Conservation (phyloP, 129 eudicot species). For the Chrysanthemum lavandulifolium region DNA sequence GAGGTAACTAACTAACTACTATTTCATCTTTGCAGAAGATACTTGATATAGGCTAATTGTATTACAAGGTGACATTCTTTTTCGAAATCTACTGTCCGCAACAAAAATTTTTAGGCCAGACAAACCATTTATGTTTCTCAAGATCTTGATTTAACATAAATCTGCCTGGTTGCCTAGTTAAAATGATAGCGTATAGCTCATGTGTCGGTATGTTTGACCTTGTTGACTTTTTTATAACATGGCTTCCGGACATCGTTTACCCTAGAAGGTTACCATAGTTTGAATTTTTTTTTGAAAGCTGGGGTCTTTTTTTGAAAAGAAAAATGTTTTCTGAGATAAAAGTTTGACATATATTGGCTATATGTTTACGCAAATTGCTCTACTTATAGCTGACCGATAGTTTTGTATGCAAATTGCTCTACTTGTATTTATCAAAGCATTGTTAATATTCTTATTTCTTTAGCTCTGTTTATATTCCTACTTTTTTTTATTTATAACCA, state of each 20-base stretch:
- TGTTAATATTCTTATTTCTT: background rate
- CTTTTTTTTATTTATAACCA: slow-evolving; percentile 11
- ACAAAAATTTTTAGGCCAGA: background rate
- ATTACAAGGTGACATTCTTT: background rate
- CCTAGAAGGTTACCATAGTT: no score
- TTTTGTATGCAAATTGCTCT: background rate
- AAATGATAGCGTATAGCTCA: no score
- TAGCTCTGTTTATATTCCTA: background rate
- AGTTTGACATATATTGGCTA: background rate
- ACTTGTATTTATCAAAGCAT: background rate
- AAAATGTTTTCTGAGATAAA: no score
- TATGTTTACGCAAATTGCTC: background rate
- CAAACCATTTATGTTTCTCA: background rate
- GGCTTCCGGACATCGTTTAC: no score
- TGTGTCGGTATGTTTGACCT: no score
- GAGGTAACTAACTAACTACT: slow-evolving; percentile 43
- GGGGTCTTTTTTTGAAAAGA: no score
- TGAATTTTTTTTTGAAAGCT: no score
- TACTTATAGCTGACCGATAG: no score
- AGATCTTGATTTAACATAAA: background rate
- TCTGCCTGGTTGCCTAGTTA: background rate
- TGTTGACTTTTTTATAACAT: no score
- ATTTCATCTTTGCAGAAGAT: background rate
- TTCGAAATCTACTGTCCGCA: background rate
- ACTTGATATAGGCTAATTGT: background rate